Evolutionary conservation across 768 basidiomycete genomes (phyloP), one percentile per base, ranked within the genome.

Genomic region (Sarcodon aspratus): DNA sequence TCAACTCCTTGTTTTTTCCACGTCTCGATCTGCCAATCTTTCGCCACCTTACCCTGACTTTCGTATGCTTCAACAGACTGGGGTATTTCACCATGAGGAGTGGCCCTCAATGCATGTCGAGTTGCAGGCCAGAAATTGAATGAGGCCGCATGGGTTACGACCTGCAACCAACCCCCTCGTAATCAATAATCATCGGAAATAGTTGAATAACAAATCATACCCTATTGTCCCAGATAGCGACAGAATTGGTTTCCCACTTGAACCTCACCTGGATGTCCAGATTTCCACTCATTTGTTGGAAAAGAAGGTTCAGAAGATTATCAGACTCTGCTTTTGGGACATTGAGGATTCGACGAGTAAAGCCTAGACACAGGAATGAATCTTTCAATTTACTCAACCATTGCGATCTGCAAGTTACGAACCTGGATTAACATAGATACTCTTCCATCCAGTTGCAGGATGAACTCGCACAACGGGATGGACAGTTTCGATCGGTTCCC

Each of bases 211-310:
- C 10, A 15, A 37, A 7, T 60, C 74, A 36, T 53, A 85, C 84
- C 62, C 87, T 72, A 63, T 90, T 90, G 58, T 91, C 86, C 88
- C 89, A 91, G 61, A 90, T 70, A n/a, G 85, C 87, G 47, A 90
- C 67, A 37, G 83, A 82, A 59, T 87, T 79, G 35, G 71, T 67
- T 59, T 82, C 74, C 88, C 88, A 90, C 53, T 71, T 75, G 73
- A 85, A 85, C 50, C 83, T 79, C 37, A 84, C 80, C 52, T 86
- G 85, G 63, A 78, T 79, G 60, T 85, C 84, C 6, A 76, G 74
- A 61, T 80, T 86, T 54, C 78, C 74, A 54, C 48, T 45, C 55
- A 90, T 79, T 57, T 82, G 77, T 57, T 68, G 74, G 72, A 82
- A 87, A 48, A 91, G 67, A 64, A 89, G 81, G 34, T 63, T 63